Percentiles rank a stretch among this genome's conserved stretches.
phyloP scores from a whole-genome alignment of 305 asterid genomes.

The Fraxinus latifolia region DNA sequence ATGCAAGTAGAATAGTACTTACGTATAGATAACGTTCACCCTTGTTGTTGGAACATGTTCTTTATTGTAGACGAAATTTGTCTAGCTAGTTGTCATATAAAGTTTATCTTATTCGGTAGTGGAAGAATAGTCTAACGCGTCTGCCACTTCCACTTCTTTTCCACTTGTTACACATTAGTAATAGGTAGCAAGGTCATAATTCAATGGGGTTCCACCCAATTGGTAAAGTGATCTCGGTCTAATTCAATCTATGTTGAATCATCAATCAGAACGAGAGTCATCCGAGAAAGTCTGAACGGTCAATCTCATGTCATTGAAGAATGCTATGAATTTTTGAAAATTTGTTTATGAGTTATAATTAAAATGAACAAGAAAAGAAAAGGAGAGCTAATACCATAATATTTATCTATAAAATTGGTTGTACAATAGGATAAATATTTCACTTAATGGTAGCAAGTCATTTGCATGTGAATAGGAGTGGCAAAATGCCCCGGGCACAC shows the following conservation, averaged over 20 bases:
- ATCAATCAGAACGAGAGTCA: too few species aligned
- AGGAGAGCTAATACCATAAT: too few species aligned
- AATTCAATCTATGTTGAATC: too few species aligned
- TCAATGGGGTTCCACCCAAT: neutral
- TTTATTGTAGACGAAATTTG: neutral
- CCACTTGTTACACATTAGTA: neutral
- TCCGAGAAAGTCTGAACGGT: neutral
- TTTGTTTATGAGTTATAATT: neutral
- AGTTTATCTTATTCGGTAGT: neutral
- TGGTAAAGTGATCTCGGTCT: neutral
- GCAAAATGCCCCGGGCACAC: neutral
- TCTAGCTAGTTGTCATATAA: neutral
- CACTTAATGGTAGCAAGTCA: too few species aligned
- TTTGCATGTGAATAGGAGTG: neutral
- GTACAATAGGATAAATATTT: too few species aligned
- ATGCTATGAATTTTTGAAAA: neutral
- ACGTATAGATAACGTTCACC: neutral
- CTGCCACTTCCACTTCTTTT: neutral
- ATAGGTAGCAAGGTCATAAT: neutral
- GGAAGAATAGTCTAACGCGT: neutral
- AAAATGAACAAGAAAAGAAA: neutral
- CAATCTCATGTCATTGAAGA: neutral
- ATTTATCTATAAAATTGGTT: too few species aligned
- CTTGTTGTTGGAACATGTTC: neutral
- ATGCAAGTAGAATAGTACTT: neutral